These are phyloP conservation scores for Aspergillus sclerotioniger DNA, from an alignment of 495 filamentous ascomycete species.

Conservation along the genomic window DNA sequence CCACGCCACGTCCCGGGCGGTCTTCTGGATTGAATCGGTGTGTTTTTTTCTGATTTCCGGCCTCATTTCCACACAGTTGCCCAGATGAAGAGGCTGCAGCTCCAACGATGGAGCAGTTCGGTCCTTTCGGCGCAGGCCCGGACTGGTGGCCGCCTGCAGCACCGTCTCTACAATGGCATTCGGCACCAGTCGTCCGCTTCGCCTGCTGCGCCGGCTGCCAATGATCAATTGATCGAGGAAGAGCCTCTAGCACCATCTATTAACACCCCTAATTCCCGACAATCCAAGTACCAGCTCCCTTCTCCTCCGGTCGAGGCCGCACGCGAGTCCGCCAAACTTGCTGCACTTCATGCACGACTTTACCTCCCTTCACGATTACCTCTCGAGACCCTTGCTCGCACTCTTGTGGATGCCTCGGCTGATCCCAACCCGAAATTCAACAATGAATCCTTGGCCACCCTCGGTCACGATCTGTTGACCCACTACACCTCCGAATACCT, in stretches of 20 bases:
- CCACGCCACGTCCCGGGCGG: conserved; percentile 12
- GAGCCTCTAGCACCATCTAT: conserved; percentile 24
- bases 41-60: conserved; percentile 15
- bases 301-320: conserved; percentile 70
- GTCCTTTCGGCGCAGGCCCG: conserved; percentile 57
- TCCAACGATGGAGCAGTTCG: conserved; percentile 70
- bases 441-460: conserved; percentile 74
- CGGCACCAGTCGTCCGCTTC: conserved; percentile 41
- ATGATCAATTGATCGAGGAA: conserved; percentile 22
- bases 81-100: conserved; percentile 68
- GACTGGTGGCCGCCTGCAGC: conserved; percentile 48
- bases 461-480: conserved; percentile 78
- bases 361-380: conserved; percentile 78
- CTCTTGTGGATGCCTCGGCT: conserved; percentile 80
- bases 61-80: conserved; percentile 18
- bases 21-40: conserved; percentile 7
- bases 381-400: conserved; percentile 78
- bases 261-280: conserved; percentile 21
- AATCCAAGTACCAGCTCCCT: conserved; percentile 44
- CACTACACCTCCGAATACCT: conserved; percentile 88
- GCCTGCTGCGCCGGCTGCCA: conserved; percentile 29
- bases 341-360: conserved; percentile 89
- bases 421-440: conserved; percentile 74
- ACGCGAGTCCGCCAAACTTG: conserved; percentile 80
- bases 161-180: conserved; percentile 36